Conservation (phyloP, 2,329 filamentous ascomycete genomes). For the Pseudogymnoascus verrucosus region DNA sequence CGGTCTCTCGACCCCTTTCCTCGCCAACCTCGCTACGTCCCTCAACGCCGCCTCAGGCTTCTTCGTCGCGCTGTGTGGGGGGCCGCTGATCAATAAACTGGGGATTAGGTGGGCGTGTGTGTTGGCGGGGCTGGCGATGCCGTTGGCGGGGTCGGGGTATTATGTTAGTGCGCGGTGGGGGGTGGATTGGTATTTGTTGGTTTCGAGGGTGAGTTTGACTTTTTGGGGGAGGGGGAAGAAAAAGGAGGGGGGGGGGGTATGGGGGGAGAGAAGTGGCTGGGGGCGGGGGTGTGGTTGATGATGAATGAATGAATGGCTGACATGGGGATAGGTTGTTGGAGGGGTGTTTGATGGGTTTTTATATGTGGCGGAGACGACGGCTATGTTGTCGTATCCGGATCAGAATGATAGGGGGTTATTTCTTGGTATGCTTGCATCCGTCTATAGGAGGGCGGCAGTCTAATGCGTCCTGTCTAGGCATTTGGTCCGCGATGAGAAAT, state of each 20-base stretch:
- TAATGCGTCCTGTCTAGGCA: slow-evolving; percentile 8
- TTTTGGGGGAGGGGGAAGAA: no score
- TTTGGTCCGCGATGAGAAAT: slow-evolving; percentile 30
- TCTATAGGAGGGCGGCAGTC: background rate
- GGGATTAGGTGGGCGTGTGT: slow-evolving; percentile 32
- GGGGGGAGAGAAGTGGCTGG: no score
- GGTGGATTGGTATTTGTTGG: slow-evolving; percentile 20
- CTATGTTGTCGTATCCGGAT: slow-evolving; percentile 31
- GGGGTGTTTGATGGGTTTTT: slow-evolving; percentile 24
- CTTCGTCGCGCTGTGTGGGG: slow-evolving; percentile 23
- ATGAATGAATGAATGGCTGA: background rate
- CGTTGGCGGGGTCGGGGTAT: slow-evolving; percentile 29
- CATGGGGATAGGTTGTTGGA: slow-evolving; percentile 15
- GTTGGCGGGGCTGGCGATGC: slow-evolving; percentile 29
- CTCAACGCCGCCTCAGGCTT: slow-evolving; percentile 13
- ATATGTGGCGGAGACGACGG: slow-evolving; percentile 30
- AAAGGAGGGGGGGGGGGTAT: background rate
- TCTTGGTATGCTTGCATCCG: slow-evolving; percentile 14
- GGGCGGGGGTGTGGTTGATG: background rate
- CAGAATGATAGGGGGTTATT: slow-evolving; percentile 29
- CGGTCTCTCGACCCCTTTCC: slow-evolving; percentile 14
- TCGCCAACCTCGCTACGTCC: slow-evolving; percentile 16
- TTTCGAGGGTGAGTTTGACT: no score
- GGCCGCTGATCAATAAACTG: slow-evolving; percentile 33
- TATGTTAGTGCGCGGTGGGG: slow-evolving; percentile 27